These are phyloP conservation scores for Paecilomyces variotii DNA, from an alignment of 2,329 filamentous ascomycete genomes.

Conservation along the genomic window DNA sequence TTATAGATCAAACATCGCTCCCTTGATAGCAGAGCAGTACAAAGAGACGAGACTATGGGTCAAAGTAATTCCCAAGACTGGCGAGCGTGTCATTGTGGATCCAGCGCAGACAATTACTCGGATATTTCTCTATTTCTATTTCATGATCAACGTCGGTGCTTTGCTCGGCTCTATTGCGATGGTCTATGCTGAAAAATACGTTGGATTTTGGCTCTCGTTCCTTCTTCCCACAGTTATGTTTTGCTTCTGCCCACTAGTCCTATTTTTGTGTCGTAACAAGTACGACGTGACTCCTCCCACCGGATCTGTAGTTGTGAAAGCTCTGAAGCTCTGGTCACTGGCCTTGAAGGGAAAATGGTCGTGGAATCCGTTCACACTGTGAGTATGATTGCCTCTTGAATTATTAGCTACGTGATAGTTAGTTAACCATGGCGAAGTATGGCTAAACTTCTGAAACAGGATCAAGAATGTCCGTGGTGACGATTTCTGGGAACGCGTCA, in stretches of 20 bases:
- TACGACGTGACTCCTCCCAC: constrained; percentile 46
- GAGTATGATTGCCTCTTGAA: constrained; percentile 1
- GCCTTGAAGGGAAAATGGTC: constrained; percentile 58
- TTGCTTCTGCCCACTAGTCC: constrained; percentile 50
- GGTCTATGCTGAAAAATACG: constrained; percentile 58
- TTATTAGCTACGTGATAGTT: background rate
- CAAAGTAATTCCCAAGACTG: constrained; percentile 31
- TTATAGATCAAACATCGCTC: constrained; percentile 27
- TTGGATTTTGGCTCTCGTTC: constrained; percentile 61
- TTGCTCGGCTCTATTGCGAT: constrained; percentile 55
- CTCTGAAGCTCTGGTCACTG: constrained; percentile 47
- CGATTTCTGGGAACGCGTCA: constrained; percentile 15
- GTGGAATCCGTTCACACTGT: constrained; percentile 46
- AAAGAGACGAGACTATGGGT: constrained; percentile 47
- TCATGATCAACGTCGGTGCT: constrained; percentile 64
- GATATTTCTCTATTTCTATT: constrained; percentile 69
- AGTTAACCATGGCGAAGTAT: background rate
- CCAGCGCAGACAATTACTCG: constrained; percentile 58
- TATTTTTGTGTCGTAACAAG: constrained; percentile 39
- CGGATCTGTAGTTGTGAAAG: constrained; percentile 57
- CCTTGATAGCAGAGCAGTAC: constrained; percentile 59
- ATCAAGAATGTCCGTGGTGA: constrained; percentile 10
- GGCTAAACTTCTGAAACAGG: constrained; percentile 7
- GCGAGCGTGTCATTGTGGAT: constrained; percentile 57
- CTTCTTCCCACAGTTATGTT: constrained; percentile 57